phyloP scores from a whole-genome alignment of 2,329 filamentous ascomycete species.

The Penicillium sp. region DNA sequence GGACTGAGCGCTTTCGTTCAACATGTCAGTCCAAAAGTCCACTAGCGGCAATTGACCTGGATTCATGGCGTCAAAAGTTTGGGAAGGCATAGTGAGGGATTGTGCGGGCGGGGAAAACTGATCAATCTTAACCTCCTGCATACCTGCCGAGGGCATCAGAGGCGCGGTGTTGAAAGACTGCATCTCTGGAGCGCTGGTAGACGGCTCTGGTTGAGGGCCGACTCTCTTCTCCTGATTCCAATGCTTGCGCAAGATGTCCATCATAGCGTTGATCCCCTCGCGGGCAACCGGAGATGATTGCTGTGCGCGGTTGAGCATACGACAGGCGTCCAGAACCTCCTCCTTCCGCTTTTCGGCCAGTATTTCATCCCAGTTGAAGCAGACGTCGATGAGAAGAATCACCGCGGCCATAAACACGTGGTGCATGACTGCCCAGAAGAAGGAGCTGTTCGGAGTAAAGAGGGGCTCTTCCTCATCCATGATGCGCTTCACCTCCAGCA shows the following conservation, averaged over 20 bases:
- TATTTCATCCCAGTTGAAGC: slow-evolving; percentile 45
- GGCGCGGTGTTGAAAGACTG: too few species aligned
- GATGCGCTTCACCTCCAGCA: slow-evolving; percentile 42
- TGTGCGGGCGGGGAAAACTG: not conserved
- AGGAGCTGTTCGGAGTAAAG: slow-evolving; percentile 31
- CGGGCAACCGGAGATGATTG: slow-evolving; percentile 35
- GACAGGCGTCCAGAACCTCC: slow-evolving; percentile 44
- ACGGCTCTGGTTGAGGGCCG: not conserved
- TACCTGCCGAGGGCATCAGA: not conserved
- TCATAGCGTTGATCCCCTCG: slow-evolving; percentile 43
- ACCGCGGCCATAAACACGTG: slow-evolving; percentile 48
- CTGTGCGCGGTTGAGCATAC: slow-evolving; percentile 42
- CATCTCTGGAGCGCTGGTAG: not conserved
- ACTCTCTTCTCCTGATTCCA: slow-evolving; percentile 27
- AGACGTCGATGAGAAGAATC: slow-evolving; percentile 45
- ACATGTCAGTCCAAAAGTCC: slow-evolving; percentile 37
- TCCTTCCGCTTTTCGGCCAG: slow-evolving; percentile 38
- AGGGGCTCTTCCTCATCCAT: slow-evolving; percentile 36
- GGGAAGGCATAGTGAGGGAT: not conserved
- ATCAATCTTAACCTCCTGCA: not conserved
- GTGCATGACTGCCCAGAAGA: slow-evolving; percentile 41
- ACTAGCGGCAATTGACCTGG: slow-evolving; percentile 26
- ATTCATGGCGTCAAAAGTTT: not conserved
- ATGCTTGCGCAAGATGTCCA: slow-evolving; percentile 39
- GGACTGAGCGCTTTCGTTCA: slow-evolving; percentile 31